Conservation (phyloP, 257 asterid species). For the Solanum pennellii region DNA sequence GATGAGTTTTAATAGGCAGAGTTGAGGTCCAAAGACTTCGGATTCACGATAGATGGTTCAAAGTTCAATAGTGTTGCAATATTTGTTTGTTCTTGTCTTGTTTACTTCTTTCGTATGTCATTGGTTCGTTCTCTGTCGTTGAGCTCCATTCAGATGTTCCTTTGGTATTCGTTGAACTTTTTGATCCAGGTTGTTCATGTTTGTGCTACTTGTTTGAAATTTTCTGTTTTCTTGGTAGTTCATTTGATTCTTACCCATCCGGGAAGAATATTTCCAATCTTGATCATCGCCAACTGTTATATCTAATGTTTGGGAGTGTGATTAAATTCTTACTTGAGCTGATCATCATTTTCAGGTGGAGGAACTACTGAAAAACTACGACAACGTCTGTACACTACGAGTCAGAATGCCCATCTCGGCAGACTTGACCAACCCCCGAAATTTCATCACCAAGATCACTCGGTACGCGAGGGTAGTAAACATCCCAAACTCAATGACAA, state of each 20-base stretch:
- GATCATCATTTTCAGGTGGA: constrained; percentile 42
- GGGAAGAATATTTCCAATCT: not conserved
- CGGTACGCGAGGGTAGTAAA: constrained; percentile 64
- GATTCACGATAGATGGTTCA: not conserved
- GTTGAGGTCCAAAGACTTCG: not conserved
- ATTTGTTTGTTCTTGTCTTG: not conserved
- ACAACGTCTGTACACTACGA: constrained; percentile 69
- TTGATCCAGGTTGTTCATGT: not conserved
- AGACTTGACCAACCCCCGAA: constrained; percentile 63
- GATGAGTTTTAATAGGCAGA: not conserved
- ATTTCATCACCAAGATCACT: constrained; percentile 69
- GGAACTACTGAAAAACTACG: constrained; percentile 64
- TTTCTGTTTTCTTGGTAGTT: not conserved
- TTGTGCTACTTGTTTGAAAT: not conserved
- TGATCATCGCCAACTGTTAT: not conserved
- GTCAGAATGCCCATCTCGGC: constrained; percentile 84
- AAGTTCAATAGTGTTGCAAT: not conserved
- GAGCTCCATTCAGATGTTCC: not conserved
- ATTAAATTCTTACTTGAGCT: not conserved
- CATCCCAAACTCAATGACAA: constrained; percentile 84
- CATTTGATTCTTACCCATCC: not conserved
- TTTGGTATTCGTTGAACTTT: not conserved
- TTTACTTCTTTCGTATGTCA: not conserved
- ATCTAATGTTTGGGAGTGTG: not conserved
- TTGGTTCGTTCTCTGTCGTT: not conserved